Evolutionary conservation across 2,329 filamentous ascomycete genomes (phyloP).

Genomic region (Coniochaeta ligniaria): DNA sequence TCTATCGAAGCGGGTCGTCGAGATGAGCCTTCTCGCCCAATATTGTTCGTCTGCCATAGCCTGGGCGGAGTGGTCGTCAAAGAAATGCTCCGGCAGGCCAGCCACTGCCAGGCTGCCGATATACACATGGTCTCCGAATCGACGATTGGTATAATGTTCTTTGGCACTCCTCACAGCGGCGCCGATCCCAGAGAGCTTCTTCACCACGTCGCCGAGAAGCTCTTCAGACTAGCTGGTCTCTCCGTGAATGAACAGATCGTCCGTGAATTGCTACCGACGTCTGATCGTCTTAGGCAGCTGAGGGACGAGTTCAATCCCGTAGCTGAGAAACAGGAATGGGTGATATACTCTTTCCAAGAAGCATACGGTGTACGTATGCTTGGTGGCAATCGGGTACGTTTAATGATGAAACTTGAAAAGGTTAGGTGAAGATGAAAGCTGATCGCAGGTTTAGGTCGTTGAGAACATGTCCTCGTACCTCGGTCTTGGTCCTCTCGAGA

Average conservation of each 20-base stretch:
- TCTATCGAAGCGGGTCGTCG: slow-evolving; percentile 20
- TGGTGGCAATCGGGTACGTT: slow-evolving; percentile 6
- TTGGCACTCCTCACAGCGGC: slow-evolving; percentile 24
- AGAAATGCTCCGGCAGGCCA: slow-evolving; percentile 10
- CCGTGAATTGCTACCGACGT: slow-evolving; percentile 21
- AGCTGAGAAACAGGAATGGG: slow-evolving; percentile 19
- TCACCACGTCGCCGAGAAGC: slow-evolving; percentile 10
- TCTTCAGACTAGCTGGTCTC: slow-evolving; percentile 11
- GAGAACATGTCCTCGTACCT: slow-evolving; percentile 29
- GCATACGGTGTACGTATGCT: slow-evolving; percentile 8
- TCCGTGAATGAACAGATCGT: slow-evolving; percentile 24
- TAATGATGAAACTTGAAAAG: background rate
- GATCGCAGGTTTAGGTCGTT: slow-evolving; percentile 17
- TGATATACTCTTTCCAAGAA: slow-evolving; percentile 28
- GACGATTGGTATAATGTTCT: slow-evolving; percentile 20
- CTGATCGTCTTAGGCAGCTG: slow-evolving; percentile 23
- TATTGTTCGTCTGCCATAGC: slow-evolving; percentile 23
- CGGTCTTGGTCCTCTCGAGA: slow-evolving; percentile 19
- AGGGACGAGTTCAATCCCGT: slow-evolving; percentile 22
- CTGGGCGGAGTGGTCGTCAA: slow-evolving; percentile 24
- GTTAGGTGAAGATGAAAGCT: background rate
- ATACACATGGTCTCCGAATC: slow-evolving; percentile 10
- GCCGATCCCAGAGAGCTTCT: slow-evolving; percentile 15
- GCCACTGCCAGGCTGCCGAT: slow-evolving; percentile 2
- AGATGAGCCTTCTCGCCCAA: slow-evolving; percentile 11